phyloP scores from a whole-genome alignment of 225 moss, liverwort and hornwort genomes.

The Marchantia polymorpha region DNA sequence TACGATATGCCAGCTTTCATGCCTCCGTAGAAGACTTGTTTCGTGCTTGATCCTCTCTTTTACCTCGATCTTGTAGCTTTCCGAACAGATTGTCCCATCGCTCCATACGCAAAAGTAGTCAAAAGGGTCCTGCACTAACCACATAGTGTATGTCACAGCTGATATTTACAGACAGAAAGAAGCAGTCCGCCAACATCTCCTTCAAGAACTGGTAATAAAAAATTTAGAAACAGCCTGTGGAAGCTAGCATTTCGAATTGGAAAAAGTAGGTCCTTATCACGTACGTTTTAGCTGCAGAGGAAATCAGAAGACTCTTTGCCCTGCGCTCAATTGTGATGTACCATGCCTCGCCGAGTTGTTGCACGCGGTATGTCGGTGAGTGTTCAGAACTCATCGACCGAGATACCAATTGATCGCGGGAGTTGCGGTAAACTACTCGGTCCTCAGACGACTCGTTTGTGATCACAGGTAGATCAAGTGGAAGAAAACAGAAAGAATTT shows the following conservation, averaged over 20 bases:
- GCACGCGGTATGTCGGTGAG: conserved; percentile 4
- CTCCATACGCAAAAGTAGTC: not conserved
- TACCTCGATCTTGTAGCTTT: not conserved
- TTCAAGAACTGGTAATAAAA: conserved; percentile 33
- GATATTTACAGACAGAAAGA: conserved; percentile 30
- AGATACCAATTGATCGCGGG: not conserved
- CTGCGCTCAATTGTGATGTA: not conserved
- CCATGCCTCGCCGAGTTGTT: conserved; percentile 14
- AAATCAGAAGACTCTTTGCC: not conserved
- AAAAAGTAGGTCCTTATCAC: not conserved
- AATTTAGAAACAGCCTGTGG: not conserved
- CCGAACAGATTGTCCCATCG: not conserved
- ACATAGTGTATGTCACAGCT: conserved; percentile 28
- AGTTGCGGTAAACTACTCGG: not conserved
- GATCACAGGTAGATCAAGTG: conserved; percentile 29
- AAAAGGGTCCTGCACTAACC: conserved; percentile 15
- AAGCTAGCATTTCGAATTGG: not conserved
- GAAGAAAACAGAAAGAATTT: conserved; percentile 30
- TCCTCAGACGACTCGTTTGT: conserved; percentile 1
- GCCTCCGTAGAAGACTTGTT: not conserved
- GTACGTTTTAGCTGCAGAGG: not conserved
- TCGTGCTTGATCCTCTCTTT: not conserved
- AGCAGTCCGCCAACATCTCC: conserved; percentile 30
- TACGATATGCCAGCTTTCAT: conserved; percentile 15
- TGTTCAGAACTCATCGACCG: not conserved